Conservation (phyloP, 2,329 filamentous ascomycete genomes). For the Venturiaceae sp. region DNA sequence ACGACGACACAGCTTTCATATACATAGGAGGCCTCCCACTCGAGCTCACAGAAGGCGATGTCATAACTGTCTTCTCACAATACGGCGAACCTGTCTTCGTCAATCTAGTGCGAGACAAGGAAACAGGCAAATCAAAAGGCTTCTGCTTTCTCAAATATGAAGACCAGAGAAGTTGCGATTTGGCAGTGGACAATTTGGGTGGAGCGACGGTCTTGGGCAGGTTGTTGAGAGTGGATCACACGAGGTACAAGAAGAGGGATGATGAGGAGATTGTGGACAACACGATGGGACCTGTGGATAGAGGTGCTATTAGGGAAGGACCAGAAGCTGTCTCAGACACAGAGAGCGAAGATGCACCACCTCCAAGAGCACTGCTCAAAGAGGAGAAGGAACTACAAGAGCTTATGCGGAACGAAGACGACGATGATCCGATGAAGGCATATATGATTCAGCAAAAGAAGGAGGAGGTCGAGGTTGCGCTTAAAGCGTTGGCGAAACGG, state of each 20-base stretch:
- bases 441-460: conserved; percentile 87
- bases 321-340: conserved; percentile 31
- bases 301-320: conserved; percentile 16
- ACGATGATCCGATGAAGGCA: conserved; percentile 95
- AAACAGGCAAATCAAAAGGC: conserved; percentile 88
- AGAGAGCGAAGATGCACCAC: conserved; percentile 28
- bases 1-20: conserved; percentile 92
- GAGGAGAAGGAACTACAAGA: conserved; percentile 74
- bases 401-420: conserved; percentile 72
- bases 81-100: conserved; percentile 92
- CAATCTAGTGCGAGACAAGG: conserved; percentile 87
- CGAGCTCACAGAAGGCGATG: conserved; percentile 88
- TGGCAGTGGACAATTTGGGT: conserved; percentile 92
- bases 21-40: conserved; percentile 93
- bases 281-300: conserved; percentile 2
- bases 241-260: conserved; percentile 80
- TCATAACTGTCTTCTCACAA: conserved; percentile 94
- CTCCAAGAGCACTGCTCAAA: conserved; percentile 53
- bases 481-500: background rate
- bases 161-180: conserved; percentile 88
- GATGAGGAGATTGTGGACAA: conserved; percentile 46
- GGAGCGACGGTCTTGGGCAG: conserved; percentile 76
- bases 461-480: conserved; percentile 47
- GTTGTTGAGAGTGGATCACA: conserved; percentile 81
- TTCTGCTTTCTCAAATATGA: conserved; percentile 98